Evolutionary conservation across 2,329 filamentous ascomycete species (phyloP).

Genomic region (Thermothelomyces thermophilus): DNA sequence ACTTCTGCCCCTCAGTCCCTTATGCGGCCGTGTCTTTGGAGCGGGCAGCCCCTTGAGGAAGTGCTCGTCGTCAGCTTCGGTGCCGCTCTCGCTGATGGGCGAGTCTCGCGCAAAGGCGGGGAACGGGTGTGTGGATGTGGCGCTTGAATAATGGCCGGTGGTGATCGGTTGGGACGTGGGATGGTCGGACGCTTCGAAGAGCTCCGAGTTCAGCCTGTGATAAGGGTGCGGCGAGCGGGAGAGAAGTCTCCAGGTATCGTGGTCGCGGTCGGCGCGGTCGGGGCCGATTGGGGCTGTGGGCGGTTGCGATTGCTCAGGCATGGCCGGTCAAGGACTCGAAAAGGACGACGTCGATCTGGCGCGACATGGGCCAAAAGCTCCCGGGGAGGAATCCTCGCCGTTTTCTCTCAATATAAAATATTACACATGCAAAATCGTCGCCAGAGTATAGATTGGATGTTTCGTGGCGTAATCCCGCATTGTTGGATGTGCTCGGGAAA

Average conservation of each 20-base stretch:
- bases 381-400: background rate
- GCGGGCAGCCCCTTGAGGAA: constrained; percentile 80
- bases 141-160: constrained; percentile 2
- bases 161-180: constrained; percentile 25
- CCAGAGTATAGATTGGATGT: background rate
- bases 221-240: constrained; percentile 64
- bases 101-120: constrained; percentile 43
- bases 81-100: constrained; percentile 78
- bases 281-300: constrained; percentile 23
- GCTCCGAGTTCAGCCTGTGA: constrained; percentile 51
- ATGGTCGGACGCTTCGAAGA: constrained; percentile 44
- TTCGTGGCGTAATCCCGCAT: background rate
- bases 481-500: background rate
- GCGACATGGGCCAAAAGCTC: background rate
- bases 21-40: constrained; percentile 64
- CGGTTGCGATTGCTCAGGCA: constrained; percentile 41
- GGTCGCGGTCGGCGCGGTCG: constrained; percentile 14
- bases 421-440: no score
- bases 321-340: constrained; percentile 26
- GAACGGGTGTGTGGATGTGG: constrained; percentile 22
- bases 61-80: constrained; percentile 91
- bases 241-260: constrained; percentile 39
- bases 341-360: background rate
- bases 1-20: constrained; percentile 63
- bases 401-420: background rate